phyloP scores from a whole-genome alignment of 2,329 filamentous ascomycete genomes.

The Aureobasidium lini region DNA sequence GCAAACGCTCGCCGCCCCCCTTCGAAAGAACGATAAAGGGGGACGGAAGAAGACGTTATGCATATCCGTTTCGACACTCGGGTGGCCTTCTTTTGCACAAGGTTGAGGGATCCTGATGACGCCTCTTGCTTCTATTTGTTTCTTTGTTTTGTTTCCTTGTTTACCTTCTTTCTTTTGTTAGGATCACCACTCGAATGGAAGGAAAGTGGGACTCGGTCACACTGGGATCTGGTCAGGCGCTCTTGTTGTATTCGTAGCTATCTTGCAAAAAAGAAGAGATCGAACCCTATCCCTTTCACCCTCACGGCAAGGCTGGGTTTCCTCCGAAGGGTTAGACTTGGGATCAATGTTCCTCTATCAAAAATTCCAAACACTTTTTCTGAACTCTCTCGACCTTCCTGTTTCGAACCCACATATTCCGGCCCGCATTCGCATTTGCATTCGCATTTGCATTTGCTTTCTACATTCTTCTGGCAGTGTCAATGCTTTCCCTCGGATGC shows the following conservation, averaged over 20 bases:
- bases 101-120: neutral
- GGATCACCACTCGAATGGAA: neutral
- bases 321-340: neutral
- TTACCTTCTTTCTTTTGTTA: neutral
- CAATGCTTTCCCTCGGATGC: too few species aligned
- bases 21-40: neutral
- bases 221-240: neutral
- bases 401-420: too few species aligned
- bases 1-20: neutral
- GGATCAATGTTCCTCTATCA: too few species aligned
- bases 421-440: too few species aligned
- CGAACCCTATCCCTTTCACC: neutral
- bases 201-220: neutral
- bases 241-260: neutral
- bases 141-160: constrained; percentile 7
- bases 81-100: neutral
- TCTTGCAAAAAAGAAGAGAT: neutral
- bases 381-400: too few species aligned
- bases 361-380: too few species aligned
- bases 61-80: constrained; percentile 1
- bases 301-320: neutral
- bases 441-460: too few species aligned
- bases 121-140: neutral
- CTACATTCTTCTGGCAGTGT: too few species aligned
- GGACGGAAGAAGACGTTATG: neutral